A percentile compares a stretch with the other conserved stretches of the same genome.
phyloP scores from a whole-genome alignment of 345 rosid genomes.

The Nephelium lappaceum region DNA sequence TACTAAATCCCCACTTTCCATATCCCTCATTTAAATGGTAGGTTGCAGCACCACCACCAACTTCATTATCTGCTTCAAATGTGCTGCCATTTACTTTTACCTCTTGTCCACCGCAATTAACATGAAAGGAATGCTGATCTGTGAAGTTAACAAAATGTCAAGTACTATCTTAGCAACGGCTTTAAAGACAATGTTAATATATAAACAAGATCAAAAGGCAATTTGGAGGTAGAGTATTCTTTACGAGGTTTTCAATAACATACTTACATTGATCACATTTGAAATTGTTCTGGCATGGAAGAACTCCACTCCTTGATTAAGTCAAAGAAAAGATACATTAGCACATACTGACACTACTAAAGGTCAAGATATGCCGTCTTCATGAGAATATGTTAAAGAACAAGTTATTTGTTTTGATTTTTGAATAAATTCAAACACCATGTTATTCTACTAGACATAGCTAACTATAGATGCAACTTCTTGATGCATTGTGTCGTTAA shows the following conservation, averaged over 20 bases:
- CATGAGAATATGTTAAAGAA: not conserved
- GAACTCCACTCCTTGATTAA: slow-evolving; percentile 39
- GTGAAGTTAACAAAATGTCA: slow-evolving; percentile 11
- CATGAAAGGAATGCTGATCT: slow-evolving; percentile 36
- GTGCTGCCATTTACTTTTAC: slow-evolving; percentile 25
- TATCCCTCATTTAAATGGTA: slow-evolving; percentile 8
- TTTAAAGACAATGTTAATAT: not conserved
- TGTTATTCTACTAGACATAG: not conserved
- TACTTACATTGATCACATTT: slow-evolving; percentile 63
- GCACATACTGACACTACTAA: not conserved
- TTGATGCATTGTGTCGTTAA: not conserved
- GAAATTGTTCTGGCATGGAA: slow-evolving; percentile 57
- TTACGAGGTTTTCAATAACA: slow-evolving; percentile 2
- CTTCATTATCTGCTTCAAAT: slow-evolving; percentile 34
- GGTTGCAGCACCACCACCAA: slow-evolving; percentile 28
- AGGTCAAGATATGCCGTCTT: not conserved
- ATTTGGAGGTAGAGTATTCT: not conserved
- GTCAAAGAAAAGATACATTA: not conserved
- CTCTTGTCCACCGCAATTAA: slow-evolving; percentile 49
- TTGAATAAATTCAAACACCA: not conserved
- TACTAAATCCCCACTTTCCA: slow-evolving; percentile 46
- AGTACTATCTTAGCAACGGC: not conserved
- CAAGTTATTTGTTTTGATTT: not conserved
- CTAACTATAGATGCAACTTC: not conserved
- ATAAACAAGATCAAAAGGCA: not conserved